Percentiles rank a stretch among this genome's conserved stretches.
Conservation (phyloP, 2,329 filamentous ascomycete species). For the Eutypella sp. region DNA sequence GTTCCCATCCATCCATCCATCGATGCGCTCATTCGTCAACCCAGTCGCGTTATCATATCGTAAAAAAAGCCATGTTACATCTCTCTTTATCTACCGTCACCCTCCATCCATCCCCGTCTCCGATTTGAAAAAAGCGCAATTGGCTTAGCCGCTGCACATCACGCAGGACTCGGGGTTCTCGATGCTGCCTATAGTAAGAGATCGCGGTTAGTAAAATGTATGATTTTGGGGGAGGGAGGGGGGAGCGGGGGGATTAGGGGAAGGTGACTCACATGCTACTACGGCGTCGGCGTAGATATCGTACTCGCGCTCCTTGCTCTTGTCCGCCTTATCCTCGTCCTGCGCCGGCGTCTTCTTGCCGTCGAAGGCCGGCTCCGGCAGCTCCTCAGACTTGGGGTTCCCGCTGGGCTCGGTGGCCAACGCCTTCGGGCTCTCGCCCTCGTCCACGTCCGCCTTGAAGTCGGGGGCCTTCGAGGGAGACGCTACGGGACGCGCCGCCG, state of each 20-base stretch:
- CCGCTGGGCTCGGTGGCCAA: slow-evolving; percentile 67
- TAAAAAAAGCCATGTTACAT: too few relatives aligned
- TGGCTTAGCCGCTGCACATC: slow-evolving; percentile 89
- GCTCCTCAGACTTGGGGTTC: slow-evolving; percentile 59
- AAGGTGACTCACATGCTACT: slow-evolving; percentile 70
- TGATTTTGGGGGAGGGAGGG: too few relatives aligned
- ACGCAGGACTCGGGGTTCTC: slow-evolving; percentile 92
- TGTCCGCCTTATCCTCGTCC: slow-evolving; percentile 67
- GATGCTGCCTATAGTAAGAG: slow-evolving; percentile 64
- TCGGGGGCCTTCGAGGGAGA: slow-evolving; percentile 58
- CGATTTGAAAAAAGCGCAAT: too few relatives aligned
- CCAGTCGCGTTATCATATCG: too few relatives aligned
- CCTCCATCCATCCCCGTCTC: too few relatives aligned
- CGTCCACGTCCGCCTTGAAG: slow-evolving; percentile 72
- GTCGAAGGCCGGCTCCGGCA: slow-evolving; percentile 51
- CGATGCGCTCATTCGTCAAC: too few relatives aligned
- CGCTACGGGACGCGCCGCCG: slow-evolving; percentile 39
- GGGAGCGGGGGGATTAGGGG: too few relatives aligned
- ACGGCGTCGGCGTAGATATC: slow-evolving; percentile 96
- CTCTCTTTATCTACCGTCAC: too few relatives aligned
- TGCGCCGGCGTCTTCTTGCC: slow-evolving; percentile 49
- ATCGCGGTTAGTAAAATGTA: slow-evolving; percentile 29
- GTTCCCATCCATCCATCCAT: too few relatives aligned
- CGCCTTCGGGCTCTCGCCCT: slow-evolving; percentile 75
- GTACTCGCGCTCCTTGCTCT: slow-evolving; percentile 70